Evolutionary conservation across 2,329 filamentous ascomycete species (phyloP).

Genomic region (Epichloe sp.): DNA sequence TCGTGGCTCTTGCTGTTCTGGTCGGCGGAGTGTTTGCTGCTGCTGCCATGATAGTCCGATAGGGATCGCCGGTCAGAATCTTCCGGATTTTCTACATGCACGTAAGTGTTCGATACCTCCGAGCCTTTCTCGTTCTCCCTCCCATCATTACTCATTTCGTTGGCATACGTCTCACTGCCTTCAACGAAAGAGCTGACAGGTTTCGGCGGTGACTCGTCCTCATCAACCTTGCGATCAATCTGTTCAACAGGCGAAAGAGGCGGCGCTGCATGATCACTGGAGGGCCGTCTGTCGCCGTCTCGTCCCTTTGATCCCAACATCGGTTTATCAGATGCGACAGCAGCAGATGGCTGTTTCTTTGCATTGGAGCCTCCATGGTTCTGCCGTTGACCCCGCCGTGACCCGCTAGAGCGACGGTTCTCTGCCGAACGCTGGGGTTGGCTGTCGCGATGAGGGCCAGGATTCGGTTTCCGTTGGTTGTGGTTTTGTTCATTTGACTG

Average conservation of each 20-base stretch:
- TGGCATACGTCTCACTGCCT: neutral
- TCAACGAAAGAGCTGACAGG: neutral
- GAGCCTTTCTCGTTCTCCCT: neutral
- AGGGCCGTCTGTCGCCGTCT: neutral
- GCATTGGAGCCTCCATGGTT: neutral
- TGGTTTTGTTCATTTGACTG: constrained; percentile 3
- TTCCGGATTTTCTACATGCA: neutral
- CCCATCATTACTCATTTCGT: neutral
- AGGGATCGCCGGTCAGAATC: neutral
- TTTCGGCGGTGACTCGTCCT: neutral
- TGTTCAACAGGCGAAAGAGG: neutral
- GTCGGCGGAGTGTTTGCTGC: neutral
- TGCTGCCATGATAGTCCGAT: neutral
- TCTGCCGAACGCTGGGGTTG: neutral
- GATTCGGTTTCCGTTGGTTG: neutral
- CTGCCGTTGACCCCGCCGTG: constrained; percentile 2
- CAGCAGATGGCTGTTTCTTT: neutral
- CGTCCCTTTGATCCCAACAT: neutral
- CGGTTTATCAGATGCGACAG: neutral
- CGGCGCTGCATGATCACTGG: neutral
- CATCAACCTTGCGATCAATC: neutral
- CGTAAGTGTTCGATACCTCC: neutral
- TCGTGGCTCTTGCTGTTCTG: neutral
- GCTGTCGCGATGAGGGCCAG: neutral
- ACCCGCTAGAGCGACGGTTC: constrained; percentile 1